phyloP scores from a whole-genome alignment of 371 early-diverging fungal species.

The Dentiscutata heterogama region DNA sequence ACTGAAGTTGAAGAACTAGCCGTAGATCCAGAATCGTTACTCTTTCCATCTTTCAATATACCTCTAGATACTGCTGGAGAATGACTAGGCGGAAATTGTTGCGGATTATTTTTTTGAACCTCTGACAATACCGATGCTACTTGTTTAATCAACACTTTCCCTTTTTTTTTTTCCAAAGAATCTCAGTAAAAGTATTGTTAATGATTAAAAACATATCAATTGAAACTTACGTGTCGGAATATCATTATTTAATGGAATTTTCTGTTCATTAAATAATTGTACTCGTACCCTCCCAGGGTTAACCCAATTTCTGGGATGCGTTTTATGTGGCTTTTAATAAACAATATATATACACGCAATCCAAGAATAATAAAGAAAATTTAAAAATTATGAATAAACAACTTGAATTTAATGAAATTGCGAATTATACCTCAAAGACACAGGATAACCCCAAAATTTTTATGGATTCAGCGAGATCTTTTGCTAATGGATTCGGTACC shows the following conservation, averaged over 20 bases:
- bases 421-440: slow-evolving; percentile 38
- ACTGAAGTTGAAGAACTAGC: slow-evolving; percentile 16
- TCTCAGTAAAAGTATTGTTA: neutral
- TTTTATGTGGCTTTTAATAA: slow-evolving; percentile 43
- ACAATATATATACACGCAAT: neutral
- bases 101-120: slow-evolving; percentile 39
- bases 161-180: slow-evolving; percentile 5
- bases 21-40: neutral
- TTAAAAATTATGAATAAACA: neutral
- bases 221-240: slow-evolving; percentile 41
- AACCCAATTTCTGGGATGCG: slow-evolving; percentile 42
- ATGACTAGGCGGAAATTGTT: slow-evolving; percentile 41
- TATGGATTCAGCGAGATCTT: slow-evolving; percentile 43
- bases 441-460: slow-evolving; percentile 38
- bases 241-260: neutral
- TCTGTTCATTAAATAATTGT: slow-evolving; percentile 28
- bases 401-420: neutral
- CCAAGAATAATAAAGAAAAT: neutral
- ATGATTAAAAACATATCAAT: neutral
- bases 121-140: slow-evolving; percentile 21
- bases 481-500: slow-evolving; percentile 42
- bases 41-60: slow-evolving; percentile 17
- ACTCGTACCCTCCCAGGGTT: slow-evolving; percentile 46
- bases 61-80: slow-evolving; percentile 40
- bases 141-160: slow-evolving; percentile 42